phyloP scores from a whole-genome alignment of 805 yeast species.

The Komagataella pastoris region DNA sequence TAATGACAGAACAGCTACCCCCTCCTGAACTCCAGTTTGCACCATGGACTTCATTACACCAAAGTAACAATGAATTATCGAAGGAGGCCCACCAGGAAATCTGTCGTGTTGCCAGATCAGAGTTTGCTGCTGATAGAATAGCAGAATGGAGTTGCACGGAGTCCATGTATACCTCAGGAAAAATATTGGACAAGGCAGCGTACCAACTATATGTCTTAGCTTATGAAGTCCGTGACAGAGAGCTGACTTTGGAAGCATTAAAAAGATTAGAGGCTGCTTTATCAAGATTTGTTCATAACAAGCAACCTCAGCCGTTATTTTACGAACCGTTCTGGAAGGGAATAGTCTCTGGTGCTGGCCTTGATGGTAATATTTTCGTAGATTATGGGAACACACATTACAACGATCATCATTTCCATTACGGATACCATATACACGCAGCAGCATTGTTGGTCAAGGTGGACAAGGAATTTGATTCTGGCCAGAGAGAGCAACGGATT shows the following conservation, averaged over 20 bases:
- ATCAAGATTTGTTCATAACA: slow-evolving; percentile 49
- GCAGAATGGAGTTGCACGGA: slow-evolving; percentile 48
- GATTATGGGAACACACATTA: slow-evolving; percentile 67
- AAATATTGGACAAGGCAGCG: slow-evolving; percentile 76
- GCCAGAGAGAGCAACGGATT: background rate
- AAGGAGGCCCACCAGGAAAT: slow-evolving; percentile 26
- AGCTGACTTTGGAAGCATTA: slow-evolving; percentile 36
- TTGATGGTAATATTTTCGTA: slow-evolving; percentile 29
- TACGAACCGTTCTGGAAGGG: slow-evolving; percentile 75
- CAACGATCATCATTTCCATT: slow-evolving; percentile 70
- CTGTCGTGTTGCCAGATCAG: slow-evolving; percentile 33
- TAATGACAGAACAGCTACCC: slow-evolving; percentile 14
- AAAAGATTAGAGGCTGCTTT: slow-evolving; percentile 51
- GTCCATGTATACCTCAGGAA: slow-evolving; percentile 83
- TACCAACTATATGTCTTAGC: slow-evolving; percentile 62
- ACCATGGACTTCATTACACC: slow-evolving; percentile 37
- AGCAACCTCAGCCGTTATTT: slow-evolving; percentile 53
- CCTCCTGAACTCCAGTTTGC: slow-evolving; percentile 25
- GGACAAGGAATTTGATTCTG: slow-evolving; percentile 24
- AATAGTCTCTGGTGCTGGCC: slow-evolving; percentile 50
- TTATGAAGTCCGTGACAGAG: slow-evolving; percentile 43
- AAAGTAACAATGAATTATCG: slow-evolving; percentile 18
- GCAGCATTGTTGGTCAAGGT: slow-evolving; percentile 48
- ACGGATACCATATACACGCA: slow-evolving; percentile 63
- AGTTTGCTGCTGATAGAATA: slow-evolving; percentile 38